Conservation (phyloP, 176 grass and related monocot species). For the Oryza rufipogon region DNA sequence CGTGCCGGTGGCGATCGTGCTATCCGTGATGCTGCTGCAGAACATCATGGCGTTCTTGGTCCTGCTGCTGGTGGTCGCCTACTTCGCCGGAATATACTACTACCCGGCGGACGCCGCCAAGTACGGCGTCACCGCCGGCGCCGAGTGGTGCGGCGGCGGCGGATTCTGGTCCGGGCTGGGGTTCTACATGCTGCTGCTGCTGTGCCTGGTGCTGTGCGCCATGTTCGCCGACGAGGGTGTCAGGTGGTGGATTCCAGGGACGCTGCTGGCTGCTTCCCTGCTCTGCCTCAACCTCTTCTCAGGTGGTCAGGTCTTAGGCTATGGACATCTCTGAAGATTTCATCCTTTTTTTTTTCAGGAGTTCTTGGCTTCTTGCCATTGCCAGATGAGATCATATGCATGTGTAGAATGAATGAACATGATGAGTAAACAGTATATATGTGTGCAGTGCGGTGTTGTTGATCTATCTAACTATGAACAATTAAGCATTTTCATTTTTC, state of each 20-base stretch:
- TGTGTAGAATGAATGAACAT: not conserved
- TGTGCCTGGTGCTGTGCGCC: conserved; percentile 59
- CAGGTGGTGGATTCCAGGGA: conserved; percentile 64
- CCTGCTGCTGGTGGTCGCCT: conserved; percentile 48
- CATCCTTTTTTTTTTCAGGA: not conserved
- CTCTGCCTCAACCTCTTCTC: conserved; percentile 69
- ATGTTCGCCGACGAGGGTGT: conserved; percentile 57
- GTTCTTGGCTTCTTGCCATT: conserved; percentile 11
- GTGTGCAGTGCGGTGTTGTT: not conserved
- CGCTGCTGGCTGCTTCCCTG: conserved; percentile 50
- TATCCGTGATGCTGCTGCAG: conserved; percentile 58
- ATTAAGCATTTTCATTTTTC: not conserved
- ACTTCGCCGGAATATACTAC: conserved; percentile 61
- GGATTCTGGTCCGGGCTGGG: conserved; percentile 39
- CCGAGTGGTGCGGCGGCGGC: conserved; percentile 3
- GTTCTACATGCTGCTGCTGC: conserved; percentile 66
- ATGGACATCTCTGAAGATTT: conserved; percentile 36
- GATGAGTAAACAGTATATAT: not conserved
- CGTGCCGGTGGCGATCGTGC: conserved; percentile 50
- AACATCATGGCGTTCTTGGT: conserved; percentile 47
- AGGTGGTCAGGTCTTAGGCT: conserved; percentile 48
- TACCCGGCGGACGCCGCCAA: conserved; percentile 33
- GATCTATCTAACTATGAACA: not conserved
- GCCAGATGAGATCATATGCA: not conserved
- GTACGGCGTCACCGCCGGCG: not conserved